phyloP scores from a whole-genome alignment of 2,329 filamentous ascomycete genomes.

The Pyrenophora tritici-repentis region DNA sequence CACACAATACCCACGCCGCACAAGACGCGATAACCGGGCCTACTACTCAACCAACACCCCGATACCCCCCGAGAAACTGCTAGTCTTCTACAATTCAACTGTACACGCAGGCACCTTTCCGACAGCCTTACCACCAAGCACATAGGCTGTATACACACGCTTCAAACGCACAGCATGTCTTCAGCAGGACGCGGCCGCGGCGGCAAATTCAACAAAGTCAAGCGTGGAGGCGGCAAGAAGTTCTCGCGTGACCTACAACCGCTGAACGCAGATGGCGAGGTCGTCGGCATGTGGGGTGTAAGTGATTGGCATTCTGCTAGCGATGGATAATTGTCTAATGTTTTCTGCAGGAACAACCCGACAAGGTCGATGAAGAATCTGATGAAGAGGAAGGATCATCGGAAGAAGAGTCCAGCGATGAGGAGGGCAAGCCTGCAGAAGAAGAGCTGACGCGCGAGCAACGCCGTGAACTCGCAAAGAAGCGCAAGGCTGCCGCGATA shows the following conservation, averaged over 20 bases:
- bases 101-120: conserved; percentile 1
- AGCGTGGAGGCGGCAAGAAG: conserved; percentile 91
- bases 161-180: conserved; percentile 51
- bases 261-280: conserved; percentile 85
- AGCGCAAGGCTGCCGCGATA: conserved; percentile 87
- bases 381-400: conserved; percentile 49
- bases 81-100: not conserved
- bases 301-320: conserved; percentile 37
- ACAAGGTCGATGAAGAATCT: conserved; percentile 58
- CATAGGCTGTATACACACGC: conserved; percentile 3
- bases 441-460: conserved; percentile 79
- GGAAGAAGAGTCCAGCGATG: conserved; percentile 50
- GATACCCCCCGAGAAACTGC: too few relatives aligned
- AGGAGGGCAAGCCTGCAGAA: conserved; percentile 51
- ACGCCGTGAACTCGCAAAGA: conserved; percentile 84
- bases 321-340: conserved; percentile 22
- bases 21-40: conserved; percentile 6
- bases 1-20: conserved; percentile 8
- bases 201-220: conserved; percentile 93
- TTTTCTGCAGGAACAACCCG: conserved; percentile 40
- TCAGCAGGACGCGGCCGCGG: conserved; percentile 72
- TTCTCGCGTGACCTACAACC: conserved; percentile 92
- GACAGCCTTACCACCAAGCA: too few relatives aligned
- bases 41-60: too few relatives aligned
- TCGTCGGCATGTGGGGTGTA: conserved; percentile 84